Conservation (phyloP, 768 basidiomycete genomes). For the Cyathus striatus region DNA sequence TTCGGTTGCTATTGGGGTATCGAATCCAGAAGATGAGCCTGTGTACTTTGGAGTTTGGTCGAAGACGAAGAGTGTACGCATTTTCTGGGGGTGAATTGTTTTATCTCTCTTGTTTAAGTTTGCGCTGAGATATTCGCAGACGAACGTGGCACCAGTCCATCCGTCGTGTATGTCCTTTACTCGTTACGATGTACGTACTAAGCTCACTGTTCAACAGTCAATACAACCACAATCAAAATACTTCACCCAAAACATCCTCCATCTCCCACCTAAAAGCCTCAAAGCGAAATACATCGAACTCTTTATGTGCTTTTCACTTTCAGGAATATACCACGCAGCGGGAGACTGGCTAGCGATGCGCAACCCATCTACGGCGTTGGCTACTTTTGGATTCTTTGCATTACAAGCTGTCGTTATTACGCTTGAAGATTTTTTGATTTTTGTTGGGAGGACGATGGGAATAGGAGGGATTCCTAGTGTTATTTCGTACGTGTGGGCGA, state of each 20-base stretch:
- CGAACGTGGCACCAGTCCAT: conserved; percentile 25
- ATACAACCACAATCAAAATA: conserved; percentile 16
- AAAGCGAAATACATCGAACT: conserved; percentile 21
- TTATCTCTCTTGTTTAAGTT: background rate
- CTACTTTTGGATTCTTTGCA: conserved; percentile 16
- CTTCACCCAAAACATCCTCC: conserved; percentile 8
- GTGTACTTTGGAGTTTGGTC: conserved; percentile 17
- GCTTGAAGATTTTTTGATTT: conserved; percentile 19
- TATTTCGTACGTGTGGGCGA: background rate
- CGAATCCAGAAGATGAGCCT: conserved; percentile 20
- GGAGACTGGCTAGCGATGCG: conserved; percentile 3
- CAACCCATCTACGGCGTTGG: background rate
- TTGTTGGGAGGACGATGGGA: conserved; percentile 2
- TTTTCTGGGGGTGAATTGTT: conserved; percentile 29
- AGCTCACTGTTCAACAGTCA: conserved; percentile 9
- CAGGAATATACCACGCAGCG: conserved; percentile 18
- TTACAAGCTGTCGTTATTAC: conserved; percentile 23
- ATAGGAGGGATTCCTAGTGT: background rate
- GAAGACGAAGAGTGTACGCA: conserved; percentile 23
- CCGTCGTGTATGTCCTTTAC: conserved; percentile 15
- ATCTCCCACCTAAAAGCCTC: conserved; percentile 12
- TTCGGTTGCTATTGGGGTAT: conserved; percentile 8
- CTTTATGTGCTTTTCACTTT: conserved; percentile 23
- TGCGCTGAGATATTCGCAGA: conserved; percentile 7
- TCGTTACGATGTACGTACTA: background rate